phyloP scores from a whole-genome alignment of 805 yeast genomes.

The Tetrapisispora nanseiensis region DNA sequence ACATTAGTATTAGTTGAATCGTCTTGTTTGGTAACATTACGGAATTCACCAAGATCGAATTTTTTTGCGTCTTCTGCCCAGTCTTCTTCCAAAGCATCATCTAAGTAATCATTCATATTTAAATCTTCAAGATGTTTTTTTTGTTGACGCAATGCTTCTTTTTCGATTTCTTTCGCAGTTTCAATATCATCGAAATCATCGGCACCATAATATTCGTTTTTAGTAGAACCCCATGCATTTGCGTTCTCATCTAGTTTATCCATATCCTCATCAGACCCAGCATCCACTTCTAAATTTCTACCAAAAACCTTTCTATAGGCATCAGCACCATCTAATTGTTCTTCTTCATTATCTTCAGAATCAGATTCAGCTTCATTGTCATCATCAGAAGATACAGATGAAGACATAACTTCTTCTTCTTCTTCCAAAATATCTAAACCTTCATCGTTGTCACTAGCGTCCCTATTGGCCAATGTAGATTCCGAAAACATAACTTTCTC shows the following conservation, averaged over 20 bases:
- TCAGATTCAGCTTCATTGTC: slow-evolving; percentile 36
- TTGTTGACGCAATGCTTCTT: slow-evolving; percentile 82
- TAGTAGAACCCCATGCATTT: slow-evolving; percentile 38
- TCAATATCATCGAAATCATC: slow-evolving; percentile 51
- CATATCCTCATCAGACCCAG: slow-evolving; percentile 22
- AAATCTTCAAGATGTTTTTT: slow-evolving; percentile 68
- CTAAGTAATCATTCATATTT: slow-evolving; percentile 63
- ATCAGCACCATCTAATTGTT: slow-evolving; percentile 27
- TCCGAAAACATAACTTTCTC: slow-evolving; percentile 48
- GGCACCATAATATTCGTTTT: slow-evolving; percentile 44
- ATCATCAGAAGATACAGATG: slow-evolving; percentile 22
- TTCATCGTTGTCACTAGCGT: slow-evolving; percentile 39
- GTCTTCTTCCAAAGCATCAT: slow-evolving; percentile 61
- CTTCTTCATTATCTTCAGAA: slow-evolving; percentile 11
- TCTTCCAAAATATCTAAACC: slow-evolving; percentile 35
- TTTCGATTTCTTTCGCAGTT: slow-evolving; percentile 66
- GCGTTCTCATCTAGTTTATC: slow-evolving; percentile 32
- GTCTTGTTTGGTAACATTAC: slow-evolving; percentile 22
- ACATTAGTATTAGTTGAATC: slow-evolving; percentile 19
- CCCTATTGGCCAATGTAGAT: slow-evolving; percentile 39
- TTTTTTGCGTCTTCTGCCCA: slow-evolving; percentile 57
- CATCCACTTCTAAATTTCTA: slow-evolving; percentile 19
- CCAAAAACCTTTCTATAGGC: slow-evolving; percentile 34
- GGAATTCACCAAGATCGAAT: slow-evolving; percentile 35
- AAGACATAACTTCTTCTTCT: slow-evolving; percentile 45